Base-by-base conservation (phyloP, 768 basidiomycete species). In the Brasilioporus rufonigricans region DNA sequence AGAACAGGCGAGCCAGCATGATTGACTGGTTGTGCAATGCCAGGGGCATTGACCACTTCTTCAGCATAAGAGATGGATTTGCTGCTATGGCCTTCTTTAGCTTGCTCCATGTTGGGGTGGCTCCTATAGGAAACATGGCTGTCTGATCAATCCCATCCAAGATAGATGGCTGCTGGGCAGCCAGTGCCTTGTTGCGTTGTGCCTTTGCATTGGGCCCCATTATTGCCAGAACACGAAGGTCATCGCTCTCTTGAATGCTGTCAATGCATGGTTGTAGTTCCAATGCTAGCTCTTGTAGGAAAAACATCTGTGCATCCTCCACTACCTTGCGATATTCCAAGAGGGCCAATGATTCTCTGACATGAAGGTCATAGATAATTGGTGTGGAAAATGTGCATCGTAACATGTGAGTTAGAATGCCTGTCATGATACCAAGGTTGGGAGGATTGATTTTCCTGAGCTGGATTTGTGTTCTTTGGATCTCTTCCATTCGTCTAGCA, bases 381-480 rank as follows among this genome's bases (percentile, higher is more conserved):
- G n/a, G n/a, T n/a, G 57, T 60, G 1, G 31, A 31, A 0, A 35
- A 16, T 0, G 13, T 47, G 12, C 44, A 59, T 0, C 23, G 35
- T 1, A 60, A 16, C 57, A 60, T 59, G 40, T 60, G 57, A 8
- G 50, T 53, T 0, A 59, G 26, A n/a, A n/a, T n/a, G n/a, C n/a
- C n/a, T n/a, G n/a, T n/a, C n/a, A n/a, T n/a, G n/a, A n/a, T n/a
- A n/a, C 29, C 55, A 7, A 61, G 44, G 8, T 61, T 61, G 0
- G 51, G 55, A 2, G 60, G 60, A n/a, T 61, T 57, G 0, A 6
- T 26, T 2, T 6, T 5, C 4, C 12, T 51, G 0, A 59, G 31
- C 1, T 31, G 14, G 1, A 56, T 45, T 7, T 61, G 59, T 0
- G 53, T 45, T 5, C 35, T 16, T 21, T 61, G 46, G 1, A 60